Conservation (phyloP, 202 grass and related monocot species). For the Brachypodium distachyon region DNA sequence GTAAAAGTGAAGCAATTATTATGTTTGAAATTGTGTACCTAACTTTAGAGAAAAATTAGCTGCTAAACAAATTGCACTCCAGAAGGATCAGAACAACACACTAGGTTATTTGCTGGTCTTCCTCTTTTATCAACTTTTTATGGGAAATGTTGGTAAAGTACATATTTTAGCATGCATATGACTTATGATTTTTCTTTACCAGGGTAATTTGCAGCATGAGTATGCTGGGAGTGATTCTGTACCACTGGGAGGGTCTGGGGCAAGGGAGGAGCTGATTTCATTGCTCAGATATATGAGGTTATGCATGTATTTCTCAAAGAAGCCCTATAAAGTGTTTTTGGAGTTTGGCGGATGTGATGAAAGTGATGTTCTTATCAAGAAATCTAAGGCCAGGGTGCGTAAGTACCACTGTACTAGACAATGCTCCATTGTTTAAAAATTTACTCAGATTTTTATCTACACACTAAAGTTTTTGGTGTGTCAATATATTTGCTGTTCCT, state of each 20-base stretch:
- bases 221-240: constrained; percentile 60
- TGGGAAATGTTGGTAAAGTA: neutral
- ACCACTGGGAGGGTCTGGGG: constrained; percentile 43
- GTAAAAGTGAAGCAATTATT: constrained; percentile 1
- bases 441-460: neutral
- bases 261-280: constrained; percentile 38
- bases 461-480: neutral
- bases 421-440: constrained; percentile 10
- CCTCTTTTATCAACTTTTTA: neutral
- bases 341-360: constrained; percentile 45
- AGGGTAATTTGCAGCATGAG: constrained; percentile 91
- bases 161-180: constrained; percentile 8
- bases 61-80: constrained; percentile 5
- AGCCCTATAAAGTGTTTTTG: constrained; percentile 70
- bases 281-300: constrained; percentile 58
- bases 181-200: constrained; percentile 17
- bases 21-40: constrained; percentile 12
- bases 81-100: neutral
- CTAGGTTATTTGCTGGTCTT: neutral
- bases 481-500: neutral
- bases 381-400: constrained; percentile 92
- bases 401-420: constrained; percentile 76
- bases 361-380: constrained; percentile 68
- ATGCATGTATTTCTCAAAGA: constrained; percentile 98
- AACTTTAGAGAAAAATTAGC: constrained; percentile 3